Percentiles rank a stretch among this genome's conserved stretches.
phyloP scores from a whole-genome alignment of 2,329 filamentous ascomycete species.

The Chalaropsis thielavioides region DNA sequence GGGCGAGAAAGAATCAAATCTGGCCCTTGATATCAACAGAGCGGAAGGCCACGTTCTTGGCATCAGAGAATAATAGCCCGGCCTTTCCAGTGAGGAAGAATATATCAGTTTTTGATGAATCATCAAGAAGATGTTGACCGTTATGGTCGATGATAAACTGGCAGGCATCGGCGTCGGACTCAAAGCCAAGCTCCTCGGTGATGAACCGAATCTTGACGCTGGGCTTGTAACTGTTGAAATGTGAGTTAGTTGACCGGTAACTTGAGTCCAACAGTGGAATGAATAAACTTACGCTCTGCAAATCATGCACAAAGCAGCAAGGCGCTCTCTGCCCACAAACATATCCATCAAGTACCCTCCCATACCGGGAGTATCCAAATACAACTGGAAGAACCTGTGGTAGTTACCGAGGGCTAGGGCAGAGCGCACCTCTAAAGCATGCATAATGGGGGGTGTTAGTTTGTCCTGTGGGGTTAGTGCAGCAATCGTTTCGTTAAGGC shows the following conservation, averaged over 20 bases:
- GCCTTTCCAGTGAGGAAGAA: constrained; percentile 63
- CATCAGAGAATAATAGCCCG: constrained; percentile 55
- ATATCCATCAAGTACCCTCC: constrained; percentile 98
- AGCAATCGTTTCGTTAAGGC: constrained; percentile 94
- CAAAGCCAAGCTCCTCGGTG: constrained; percentile 90
- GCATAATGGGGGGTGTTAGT: constrained; percentile 66
- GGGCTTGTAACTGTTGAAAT: constrained; percentile 62
- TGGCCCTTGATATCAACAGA: constrained; percentile 96
- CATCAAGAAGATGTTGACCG: constrained; percentile 58
- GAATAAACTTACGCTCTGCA: constrained; percentile 72
- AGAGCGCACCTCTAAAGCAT: constrained; percentile 82
- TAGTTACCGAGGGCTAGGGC: constrained; percentile 89
- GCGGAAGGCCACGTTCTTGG: constrained; percentile 60
- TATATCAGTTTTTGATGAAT: constrained; percentile 38
- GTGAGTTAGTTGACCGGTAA: constrained; percentile 40
- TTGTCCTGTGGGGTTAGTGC: constrained; percentile 99
- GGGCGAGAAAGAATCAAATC: constrained; percentile 38
- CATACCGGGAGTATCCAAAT: constrained; percentile 90
- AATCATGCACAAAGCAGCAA: constrained; percentile 79
- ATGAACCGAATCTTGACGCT: constrained; percentile 81
- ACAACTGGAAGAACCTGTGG: constrained; percentile 94
- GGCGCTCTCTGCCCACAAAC: constrained; percentile 88
- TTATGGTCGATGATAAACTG: constrained; percentile 78
- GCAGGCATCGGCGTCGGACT: constrained; percentile 77
- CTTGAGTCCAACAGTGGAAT: neutral